phyloP scores from a whole-genome alignment of 2,329 filamentous ascomycete genomes.

The Colletotrichum coccodes region DNA sequence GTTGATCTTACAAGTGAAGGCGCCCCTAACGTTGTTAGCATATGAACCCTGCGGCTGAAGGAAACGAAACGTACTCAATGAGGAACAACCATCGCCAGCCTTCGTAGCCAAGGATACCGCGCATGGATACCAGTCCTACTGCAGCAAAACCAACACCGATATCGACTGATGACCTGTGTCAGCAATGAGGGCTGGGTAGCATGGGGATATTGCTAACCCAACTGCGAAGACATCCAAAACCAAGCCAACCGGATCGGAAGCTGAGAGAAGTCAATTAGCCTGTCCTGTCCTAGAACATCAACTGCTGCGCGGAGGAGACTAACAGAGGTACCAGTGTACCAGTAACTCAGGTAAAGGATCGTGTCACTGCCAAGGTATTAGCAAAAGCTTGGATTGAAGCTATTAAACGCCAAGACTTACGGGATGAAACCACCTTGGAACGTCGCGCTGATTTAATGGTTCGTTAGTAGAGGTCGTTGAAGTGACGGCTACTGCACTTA shows the following conservation, averaged over 20 bases:
- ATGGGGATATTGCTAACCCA: slow-evolving; percentile 34
- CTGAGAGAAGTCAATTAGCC: slow-evolving; percentile 42
- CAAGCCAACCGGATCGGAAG: slow-evolving; percentile 72
- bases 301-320: not conserved
- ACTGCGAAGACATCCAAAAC: slow-evolving; percentile 67
- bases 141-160: slow-evolving; percentile 66
- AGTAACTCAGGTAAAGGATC: slow-evolving; percentile 64
- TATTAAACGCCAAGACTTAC: slow-evolving; percentile 35
- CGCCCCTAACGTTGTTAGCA: slow-evolving; percentile 38
- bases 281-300: not conserved
- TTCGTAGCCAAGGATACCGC: slow-evolving; percentile 60
- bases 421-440: slow-evolving; percentile 58
- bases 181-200: not conserved
- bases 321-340: slow-evolving; percentile 69
- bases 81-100: slow-evolving; percentile 69
- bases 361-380: slow-evolving; percentile 18
- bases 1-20: slow-evolving; percentile 42
- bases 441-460: not conserved
- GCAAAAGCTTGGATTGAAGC: slow-evolving; percentile 33
- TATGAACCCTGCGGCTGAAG: not conserved
- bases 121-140: slow-evolving; percentile 64
- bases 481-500: slow-evolving; percentile 37
- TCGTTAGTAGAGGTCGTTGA: not conserved
- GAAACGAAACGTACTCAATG: slow-evolving; percentile 42
- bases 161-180: slow-evolving; percentile 37